Conservation (phyloP, 1,139 yeast genomes). For the Candida sanyaensis region DNA sequence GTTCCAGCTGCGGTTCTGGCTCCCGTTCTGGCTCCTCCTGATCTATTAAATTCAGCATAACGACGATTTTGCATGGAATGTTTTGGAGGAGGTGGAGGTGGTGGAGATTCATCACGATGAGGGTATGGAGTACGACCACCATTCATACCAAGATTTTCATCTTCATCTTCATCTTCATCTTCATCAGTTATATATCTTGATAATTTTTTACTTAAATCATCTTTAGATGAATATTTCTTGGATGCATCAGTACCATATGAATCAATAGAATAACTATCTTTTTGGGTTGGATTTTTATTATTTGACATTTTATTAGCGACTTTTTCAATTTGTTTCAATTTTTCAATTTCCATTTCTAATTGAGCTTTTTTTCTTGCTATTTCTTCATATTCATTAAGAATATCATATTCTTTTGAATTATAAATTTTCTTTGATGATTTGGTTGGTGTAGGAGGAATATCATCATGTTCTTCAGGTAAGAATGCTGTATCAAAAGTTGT, state of each 20-base stretch:
- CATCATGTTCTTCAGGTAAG: conserved; percentile 22
- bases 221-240: conserved; percentile 33
- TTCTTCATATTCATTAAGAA: conserved; percentile 27
- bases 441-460: conserved; percentile 17
- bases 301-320: conserved; percentile 4
- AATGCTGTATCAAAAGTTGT: conserved; percentile 27
- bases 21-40: not conserved
- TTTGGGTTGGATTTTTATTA: conserved; percentile 5
- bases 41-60: conserved; percentile 2
- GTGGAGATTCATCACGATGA: conserved; percentile 25
- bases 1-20: no score
- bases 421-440: conserved; percentile 10
- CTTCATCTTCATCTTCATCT: no score
- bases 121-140: not conserved
- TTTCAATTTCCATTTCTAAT: conserved; percentile 42
- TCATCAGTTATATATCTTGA: conserved; percentile 29
- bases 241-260: conserved; percentile 42
- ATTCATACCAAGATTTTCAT: conserved; percentile 16
- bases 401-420: conserved; percentile 12
- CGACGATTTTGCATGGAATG: conserved; percentile 20
- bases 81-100: conserved; percentile 59
- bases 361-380: conserved; percentile 38
- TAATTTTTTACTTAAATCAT: conserved; percentile 40
- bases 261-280: conserved; percentile 22
- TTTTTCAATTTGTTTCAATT: conserved; percentile 38